Evolutionary conservation across 805 yeast genomes (phyloP), one percentile per base, ranked within the genome.

Genomic region (Phaffomyces thermotolerans): DNA sequence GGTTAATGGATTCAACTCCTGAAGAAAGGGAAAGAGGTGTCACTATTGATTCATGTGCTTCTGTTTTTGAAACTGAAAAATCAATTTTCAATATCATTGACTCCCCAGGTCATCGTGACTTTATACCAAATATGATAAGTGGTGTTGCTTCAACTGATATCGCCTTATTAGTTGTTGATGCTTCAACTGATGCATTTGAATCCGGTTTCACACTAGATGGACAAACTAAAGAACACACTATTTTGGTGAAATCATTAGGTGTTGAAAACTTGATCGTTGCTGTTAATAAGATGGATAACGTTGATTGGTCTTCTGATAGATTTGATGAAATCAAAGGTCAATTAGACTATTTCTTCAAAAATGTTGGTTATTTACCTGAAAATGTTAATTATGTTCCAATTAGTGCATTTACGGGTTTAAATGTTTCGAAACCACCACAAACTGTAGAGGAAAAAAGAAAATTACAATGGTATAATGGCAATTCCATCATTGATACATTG

Each of bases 1-100:
- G 96, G 96, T 95, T 88, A 62, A 79, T 88, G 72, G 96, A 88
- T 79, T 87, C 87, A 73, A 78, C 88, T 61, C 84, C 85, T 84
- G 95, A 95, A 67, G 96, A 88, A 78, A 82, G 96, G 74, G 91
- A 84, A 73, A 84, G 95, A 78, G 95, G 95, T 84, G 87, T 87
- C 78, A 87, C 96, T 68, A 87, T 87, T 64, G 95, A 87, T 71
- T 86, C 87, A 60, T 91, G 95, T 71, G 78, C 85, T 65, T 84
- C 95, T 84, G 82, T 84, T 75, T 86, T 87, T 81, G 91, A 84
- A 75, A 86, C 95, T 68, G 88, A 89, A 63, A 84, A 81, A 71
- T 84, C 79, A 78, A 75, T 80, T 66, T 93, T 86, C 65, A 87
- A 95, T 64, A 93, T 87, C 65, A 86, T 86, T 67, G 95, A 86